These are phyloP conservation scores for Pyrus betulifolia DNA, from an alignment of 306 rosid genomes.

Conservation along the genomic window DNA sequence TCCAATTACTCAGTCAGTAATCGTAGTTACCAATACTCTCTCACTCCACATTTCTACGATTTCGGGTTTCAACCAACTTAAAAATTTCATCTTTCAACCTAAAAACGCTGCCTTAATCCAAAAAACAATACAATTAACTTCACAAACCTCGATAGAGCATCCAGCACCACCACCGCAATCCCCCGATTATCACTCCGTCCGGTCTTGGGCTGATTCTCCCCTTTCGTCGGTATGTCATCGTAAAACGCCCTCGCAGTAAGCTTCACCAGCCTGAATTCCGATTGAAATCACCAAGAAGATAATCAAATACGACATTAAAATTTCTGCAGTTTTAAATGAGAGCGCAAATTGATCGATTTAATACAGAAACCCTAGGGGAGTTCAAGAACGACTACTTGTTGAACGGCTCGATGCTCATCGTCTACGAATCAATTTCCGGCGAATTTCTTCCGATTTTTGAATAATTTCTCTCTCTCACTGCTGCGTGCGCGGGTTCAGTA, in stretches of 20 bases:
- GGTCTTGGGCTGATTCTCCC: conserved; percentile 86
- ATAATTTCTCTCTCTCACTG: background rate
- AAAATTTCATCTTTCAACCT: background rate
- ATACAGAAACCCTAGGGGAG: background rate
- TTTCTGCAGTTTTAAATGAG: background rate
- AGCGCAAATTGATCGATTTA: background rate
- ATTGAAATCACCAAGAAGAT: background rate
- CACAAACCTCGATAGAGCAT: conserved; percentile 80
- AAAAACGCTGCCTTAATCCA: background rate
- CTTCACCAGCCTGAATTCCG: conserved; percentile 64
- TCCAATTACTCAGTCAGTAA: background rate
- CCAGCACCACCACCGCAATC: conserved; percentile 99
- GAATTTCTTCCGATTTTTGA: no score
- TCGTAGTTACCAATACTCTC: background rate
- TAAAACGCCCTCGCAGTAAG: conserved; percentile 89
- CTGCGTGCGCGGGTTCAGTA: background rate
- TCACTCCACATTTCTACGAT: background rate
- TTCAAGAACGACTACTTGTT: conserved; percentile 44
- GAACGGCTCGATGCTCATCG: conserved; percentile 55
- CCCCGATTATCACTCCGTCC: conserved; percentile 91
- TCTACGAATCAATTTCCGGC: background rate
- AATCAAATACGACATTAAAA: background rate
- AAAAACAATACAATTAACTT: background rate
- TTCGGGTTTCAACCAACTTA: background rate
- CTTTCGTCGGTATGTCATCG: conserved; percentile 67